phyloP scores from a whole-genome alignment of 495 filamentous ascomycete species.

The Penicillium pancosmium region DNA sequence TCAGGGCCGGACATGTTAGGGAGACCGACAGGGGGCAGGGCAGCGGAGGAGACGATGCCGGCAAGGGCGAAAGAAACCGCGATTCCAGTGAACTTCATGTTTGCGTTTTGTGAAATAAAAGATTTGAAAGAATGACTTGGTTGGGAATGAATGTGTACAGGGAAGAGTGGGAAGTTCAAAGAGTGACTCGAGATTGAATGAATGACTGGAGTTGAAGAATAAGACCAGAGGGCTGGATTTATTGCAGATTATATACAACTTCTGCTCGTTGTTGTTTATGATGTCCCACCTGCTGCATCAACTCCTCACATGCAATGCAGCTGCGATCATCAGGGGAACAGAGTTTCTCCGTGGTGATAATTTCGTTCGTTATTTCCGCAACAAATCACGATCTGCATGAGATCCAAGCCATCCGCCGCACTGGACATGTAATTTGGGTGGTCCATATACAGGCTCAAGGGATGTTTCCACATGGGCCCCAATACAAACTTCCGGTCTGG shows the following conservation, averaged over 20 bases:
- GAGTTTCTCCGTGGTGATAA: conserved; percentile 10
- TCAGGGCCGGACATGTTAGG: conserved; percentile 6
- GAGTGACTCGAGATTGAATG: conserved; percentile 22
- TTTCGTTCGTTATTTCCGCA: conserved; percentile 10
- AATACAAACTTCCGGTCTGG: conserved; percentile 12
- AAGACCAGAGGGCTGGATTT: background rate
- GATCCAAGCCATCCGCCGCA: conserved; percentile 5
- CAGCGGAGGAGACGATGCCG: conserved; percentile 19
- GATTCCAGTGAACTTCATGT: conserved; percentile 50
- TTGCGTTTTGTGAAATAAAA: conserved; percentile 17
- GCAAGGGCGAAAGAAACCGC: conserved; percentile 29
- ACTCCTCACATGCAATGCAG: conserved; percentile 24
- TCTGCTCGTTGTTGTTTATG: conserved; percentile 14
- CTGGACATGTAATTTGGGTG: conserved; percentile 10
- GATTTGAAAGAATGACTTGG: conserved; percentile 32
- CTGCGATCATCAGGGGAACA: conserved; percentile 18
- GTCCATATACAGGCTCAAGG: conserved; percentile 8
- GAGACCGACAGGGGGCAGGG: conserved; percentile 15
- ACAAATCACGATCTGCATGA: conserved; percentile 20
- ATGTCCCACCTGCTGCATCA: conserved; percentile 13
- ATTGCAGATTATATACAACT: conserved; percentile 29
- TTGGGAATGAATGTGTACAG: conserved; percentile 11
- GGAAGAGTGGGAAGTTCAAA: conserved; percentile 11
- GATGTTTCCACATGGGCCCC: conserved; percentile 21
- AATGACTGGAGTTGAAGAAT: conserved; percentile 21